These are phyloP conservation scores for Leccinum fibrillosum DNA, from an alignment of 768 basidiomycete genomes.

Conservation along the genomic window DNA sequence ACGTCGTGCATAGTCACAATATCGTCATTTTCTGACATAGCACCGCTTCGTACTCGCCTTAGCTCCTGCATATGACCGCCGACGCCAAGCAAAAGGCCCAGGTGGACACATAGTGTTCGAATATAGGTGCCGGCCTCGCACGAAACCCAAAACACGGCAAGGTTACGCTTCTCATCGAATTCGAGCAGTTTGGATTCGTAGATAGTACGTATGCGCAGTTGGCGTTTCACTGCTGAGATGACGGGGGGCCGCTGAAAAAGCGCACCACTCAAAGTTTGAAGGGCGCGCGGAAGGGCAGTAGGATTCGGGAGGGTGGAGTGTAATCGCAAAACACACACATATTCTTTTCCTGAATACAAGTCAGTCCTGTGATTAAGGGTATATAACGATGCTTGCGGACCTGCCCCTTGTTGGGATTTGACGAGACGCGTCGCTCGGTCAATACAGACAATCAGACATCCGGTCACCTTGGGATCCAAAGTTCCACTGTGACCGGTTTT, in stretches of 20 bases:
- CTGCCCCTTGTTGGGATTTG: slow-evolving; percentile 98
- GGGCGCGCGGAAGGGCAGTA: slow-evolving; percentile 83
- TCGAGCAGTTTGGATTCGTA: slow-evolving; percentile 95
- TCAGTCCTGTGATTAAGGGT: not conserved
- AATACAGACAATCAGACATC: slow-evolving; percentile 98
- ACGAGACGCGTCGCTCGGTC: slow-evolving; percentile 97
- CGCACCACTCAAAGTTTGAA: slow-evolving; percentile 96
- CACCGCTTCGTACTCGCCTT: slow-evolving; percentile 89
- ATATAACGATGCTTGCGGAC: slow-evolving; percentile 39
- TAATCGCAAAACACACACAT: slow-evolving; percentile 92
- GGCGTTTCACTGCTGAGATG: slow-evolving; percentile 98
- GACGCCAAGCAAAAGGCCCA: slow-evolving; percentile 91
- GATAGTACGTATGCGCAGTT: slow-evolving; percentile 95
- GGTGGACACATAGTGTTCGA: slow-evolving; percentile 95
- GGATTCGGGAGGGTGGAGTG: slow-evolving; percentile 82
- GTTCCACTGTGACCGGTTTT: slow-evolving; percentile 99
- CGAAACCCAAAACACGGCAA: slow-evolving; percentile 97
- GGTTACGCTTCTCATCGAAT: slow-evolving; percentile 95
- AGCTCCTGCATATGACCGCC: slow-evolving; percentile 99
- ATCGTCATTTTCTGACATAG: slow-evolving; percentile 96
- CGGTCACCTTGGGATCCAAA: slow-evolving; percentile 98
- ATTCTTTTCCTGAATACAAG: slow-evolving; percentile 77
- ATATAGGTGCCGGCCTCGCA: slow-evolving; percentile 98
- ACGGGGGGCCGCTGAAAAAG: slow-evolving; percentile 98
- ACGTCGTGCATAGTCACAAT: slow-evolving; percentile 99